Base-by-base conservation (phyloP, 73 alveolate species). In the Loxodes magnus region DNA sequence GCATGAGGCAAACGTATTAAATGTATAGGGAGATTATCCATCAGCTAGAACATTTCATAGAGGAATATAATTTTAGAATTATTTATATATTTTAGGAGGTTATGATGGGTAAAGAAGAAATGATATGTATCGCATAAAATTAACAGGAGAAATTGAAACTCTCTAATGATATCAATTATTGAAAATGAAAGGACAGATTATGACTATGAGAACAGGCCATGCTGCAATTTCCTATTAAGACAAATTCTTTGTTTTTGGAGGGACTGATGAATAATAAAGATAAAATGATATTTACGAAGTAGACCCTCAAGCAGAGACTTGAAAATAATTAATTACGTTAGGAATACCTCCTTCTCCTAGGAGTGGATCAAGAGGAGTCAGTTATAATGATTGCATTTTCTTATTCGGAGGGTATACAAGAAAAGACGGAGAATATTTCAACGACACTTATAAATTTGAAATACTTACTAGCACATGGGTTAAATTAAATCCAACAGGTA, bases 351-450 rank as follows among this genome's bases (percentile, higher is more conserved):
- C 84, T 16, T 42, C 48, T 35, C 67, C 84, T 3, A 63, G 84
- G 43, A 51, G 72, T 7, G 84, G 84, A 7, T 67, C 84, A 14
- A 70, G 49, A 38, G 77, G 77, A 4, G 71, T 62, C 2, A 66
- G 67, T 5, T 70, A 38, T 33, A 6, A 41, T 5, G 66, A 53
- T 23, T 17, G 56, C 12, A 29, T 82, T 12, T 81, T 63, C 43
- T 78, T 78, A 38, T 77, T 82, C 57, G 95, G 95, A 20, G 91
- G 91, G 3, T 81, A 66, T 53, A 74, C 89, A 6, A 36, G 77
- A 69, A 83, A 87, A 56, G 93, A 87, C 19, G 97, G 97, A 42
- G 95, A 83, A 43, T 87, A 87, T 67, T 87, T 87, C 88, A 79
- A 79, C 30, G 97, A 87, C 43, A 63, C 83, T 24, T 83, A 51